A percentile compares a stretch with the other conserved stretches of the same genome.
Evolutionary conservation across 345 rosid genomes (phyloP).

Genomic region (Turnera subulata): DNA sequence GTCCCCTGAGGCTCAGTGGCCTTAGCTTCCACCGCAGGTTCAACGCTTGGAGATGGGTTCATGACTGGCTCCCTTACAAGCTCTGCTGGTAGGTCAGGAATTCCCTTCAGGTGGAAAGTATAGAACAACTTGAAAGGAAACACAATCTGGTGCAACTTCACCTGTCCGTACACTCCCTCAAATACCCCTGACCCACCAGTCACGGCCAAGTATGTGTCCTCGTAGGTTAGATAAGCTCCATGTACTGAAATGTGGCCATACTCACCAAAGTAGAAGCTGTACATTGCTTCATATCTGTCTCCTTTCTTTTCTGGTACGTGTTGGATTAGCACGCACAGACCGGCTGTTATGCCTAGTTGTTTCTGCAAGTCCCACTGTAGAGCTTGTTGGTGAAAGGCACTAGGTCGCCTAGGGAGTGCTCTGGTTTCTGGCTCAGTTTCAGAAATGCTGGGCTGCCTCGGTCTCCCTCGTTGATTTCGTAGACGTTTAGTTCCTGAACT

Average conservation of each 20-base stretch:
- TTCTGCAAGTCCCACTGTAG: slow-evolving; percentile 22
- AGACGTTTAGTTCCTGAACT: too few species aligned
- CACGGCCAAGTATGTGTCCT: slow-evolving; percentile 15
- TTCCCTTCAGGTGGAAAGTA: slow-evolving; percentile 21
- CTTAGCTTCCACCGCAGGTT: too few species aligned
- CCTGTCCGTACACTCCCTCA: slow-evolving; percentile 17
- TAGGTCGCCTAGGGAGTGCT: slow-evolving; percentile 43
- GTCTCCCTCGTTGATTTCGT: too few species aligned
- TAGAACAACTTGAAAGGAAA: slow-evolving; percentile 22
- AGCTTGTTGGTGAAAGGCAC: slow-evolving; percentile 48
- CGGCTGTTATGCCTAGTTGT: slow-evolving; percentile 14
- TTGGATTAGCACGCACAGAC: slow-evolving; percentile 18
- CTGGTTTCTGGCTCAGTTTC: too few species aligned
- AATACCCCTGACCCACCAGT: slow-evolving; percentile 23
- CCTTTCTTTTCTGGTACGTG: slow-evolving; percentile 21
- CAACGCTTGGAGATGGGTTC: too few species aligned
- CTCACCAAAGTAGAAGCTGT: slow-evolving; percentile 25
- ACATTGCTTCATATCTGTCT: slow-evolving; percentile 20
- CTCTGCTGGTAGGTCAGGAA: slow-evolving; percentile 17
- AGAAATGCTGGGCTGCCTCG: slow-evolving; percentile 28
- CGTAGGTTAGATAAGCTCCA: slow-evolving; percentile 15
- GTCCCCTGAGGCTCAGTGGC: too few species aligned
- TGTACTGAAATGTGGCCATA: slow-evolving; percentile 21
- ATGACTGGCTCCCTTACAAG: slow-evolving; percentile 13
- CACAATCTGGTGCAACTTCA: slow-evolving; percentile 17